phyloP scores from a whole-genome alignment of 345 rosid species.

The Eucalyptus guilfoylei region DNA sequence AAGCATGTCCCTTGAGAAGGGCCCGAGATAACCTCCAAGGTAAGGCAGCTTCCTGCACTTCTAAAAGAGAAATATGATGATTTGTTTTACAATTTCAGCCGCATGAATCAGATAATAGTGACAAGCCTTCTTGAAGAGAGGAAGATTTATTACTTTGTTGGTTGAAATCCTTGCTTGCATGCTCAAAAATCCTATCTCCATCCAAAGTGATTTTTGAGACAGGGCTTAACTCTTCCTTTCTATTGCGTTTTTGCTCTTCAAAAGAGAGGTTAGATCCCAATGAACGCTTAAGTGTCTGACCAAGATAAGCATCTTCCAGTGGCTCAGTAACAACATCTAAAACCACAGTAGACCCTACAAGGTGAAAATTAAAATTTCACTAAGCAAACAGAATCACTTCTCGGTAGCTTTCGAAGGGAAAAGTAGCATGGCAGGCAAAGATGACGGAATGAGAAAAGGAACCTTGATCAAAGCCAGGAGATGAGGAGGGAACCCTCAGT shows the following conservation, averaged over 20 bases:
- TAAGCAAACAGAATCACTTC: neutral
- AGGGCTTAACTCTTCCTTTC: slow-evolving; percentile 22
- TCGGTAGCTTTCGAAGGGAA: neutral
- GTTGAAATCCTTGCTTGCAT: slow-evolving; percentile 15
- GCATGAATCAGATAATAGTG: neutral
- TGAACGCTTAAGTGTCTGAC: slow-evolving; percentile 58
- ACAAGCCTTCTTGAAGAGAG: slow-evolving; percentile 2
- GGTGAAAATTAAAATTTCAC: neutral
- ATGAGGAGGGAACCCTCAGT: slow-evolving; percentile 46
- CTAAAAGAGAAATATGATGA: slow-evolving; percentile 48
- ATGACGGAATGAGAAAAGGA: neutral
- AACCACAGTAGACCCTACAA: slow-evolving; percentile 55
- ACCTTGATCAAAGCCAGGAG: slow-evolving; percentile 41
- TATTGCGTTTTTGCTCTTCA: slow-evolving; percentile 23
- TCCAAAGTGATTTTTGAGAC: slow-evolving; percentile 7
- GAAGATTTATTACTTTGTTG: slow-evolving; percentile 65
- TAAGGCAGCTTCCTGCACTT: slow-evolving; percentile 94
- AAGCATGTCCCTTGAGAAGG: slow-evolving; percentile 59
- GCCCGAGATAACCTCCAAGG: slow-evolving; percentile 83
- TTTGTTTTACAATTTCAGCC: slow-evolving; percentile 25
- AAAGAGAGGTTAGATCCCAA: slow-evolving; percentile 9
- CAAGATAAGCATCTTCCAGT: slow-evolving; percentile 37
- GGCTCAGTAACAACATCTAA: slow-evolving; percentile 49
- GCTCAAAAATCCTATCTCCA: slow-evolving; percentile 16
- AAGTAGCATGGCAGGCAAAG: neutral